Evolutionary conservation across 2,329 filamentous ascomycete genomes (phyloP).

Genomic region (Pseudogymnoascus sp.): DNA sequence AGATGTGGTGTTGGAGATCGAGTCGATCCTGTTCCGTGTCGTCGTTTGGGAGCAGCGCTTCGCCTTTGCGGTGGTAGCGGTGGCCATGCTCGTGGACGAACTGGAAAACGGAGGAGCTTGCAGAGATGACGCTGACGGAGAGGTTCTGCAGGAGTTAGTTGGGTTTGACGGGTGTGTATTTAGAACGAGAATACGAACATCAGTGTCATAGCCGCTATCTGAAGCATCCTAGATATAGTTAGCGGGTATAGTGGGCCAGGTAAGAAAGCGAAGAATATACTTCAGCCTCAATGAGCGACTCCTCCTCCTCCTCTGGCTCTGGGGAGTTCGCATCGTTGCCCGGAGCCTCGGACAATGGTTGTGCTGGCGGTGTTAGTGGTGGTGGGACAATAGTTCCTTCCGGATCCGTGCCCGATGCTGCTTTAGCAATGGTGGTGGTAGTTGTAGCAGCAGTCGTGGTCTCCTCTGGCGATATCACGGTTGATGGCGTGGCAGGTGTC

Average conservation of each 20-base stretch:
- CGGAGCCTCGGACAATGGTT: neutral
- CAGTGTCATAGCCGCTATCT: constrained; percentile 15
- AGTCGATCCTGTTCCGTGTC: constrained; percentile 26
- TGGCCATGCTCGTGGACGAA: constrained; percentile 42
- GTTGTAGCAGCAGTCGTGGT: neutral
- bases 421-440: neutral
- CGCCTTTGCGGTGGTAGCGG: constrained; percentile 41
- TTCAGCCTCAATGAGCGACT: constrained; percentile 12
- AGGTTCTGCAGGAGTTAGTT: neutral
- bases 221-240: constrained; percentile 7
- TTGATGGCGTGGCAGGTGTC: neutral
- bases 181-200: neutral
- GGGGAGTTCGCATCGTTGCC: neutral
- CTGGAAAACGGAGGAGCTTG: constrained; percentile 37
- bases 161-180: neutral
- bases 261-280: neutral
- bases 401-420: neutral
- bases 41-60: constrained; percentile 28
- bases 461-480: neutral
- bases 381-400: neutral
- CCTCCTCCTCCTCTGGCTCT: neutral
- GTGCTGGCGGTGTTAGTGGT: neutral
- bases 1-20: constrained; percentile 25
- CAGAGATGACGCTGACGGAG: constrained; percentile 18
- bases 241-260: neutral